phyloP scores from a whole-genome alignment of 148 eudicot species.

The Fagopyrum esculentum region DNA sequence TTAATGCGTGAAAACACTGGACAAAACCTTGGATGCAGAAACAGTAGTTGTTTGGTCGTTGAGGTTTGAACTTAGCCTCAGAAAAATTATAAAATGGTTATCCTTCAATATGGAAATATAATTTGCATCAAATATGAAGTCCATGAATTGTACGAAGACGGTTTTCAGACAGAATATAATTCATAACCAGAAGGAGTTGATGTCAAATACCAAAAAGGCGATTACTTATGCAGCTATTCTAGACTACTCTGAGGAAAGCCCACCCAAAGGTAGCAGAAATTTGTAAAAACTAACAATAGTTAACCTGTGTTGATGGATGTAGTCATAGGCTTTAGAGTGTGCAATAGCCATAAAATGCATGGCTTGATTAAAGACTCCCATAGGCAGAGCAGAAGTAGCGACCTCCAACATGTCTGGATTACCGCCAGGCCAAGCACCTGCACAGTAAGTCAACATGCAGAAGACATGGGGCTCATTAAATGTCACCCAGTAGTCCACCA shows the following conservation, averaged over 20 bases:
- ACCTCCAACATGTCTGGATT: constrained; percentile 92
- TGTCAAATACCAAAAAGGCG: not conserved
- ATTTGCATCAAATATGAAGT: not conserved
- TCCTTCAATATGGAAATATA: not conserved
- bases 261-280: not conserved
- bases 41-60: not conserved
- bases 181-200: not conserved
- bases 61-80: not conserved
- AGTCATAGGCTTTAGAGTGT: constrained; percentile 89
- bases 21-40: not conserved
- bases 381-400: constrained; percentile 92
- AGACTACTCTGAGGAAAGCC: not conserved
- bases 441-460: constrained; percentile 89
- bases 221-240: not conserved
- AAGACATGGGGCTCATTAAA: constrained; percentile 99
- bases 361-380: constrained; percentile 77
- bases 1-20: not conserved
- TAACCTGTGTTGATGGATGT: constrained; percentile 91
- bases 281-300: constrained; percentile 2
- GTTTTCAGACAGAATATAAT: not conserved
- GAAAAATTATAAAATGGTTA: not conserved
- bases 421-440: constrained; percentile 99
- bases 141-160: not conserved
- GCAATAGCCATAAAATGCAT: constrained; percentile 91
- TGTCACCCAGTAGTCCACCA: constrained; percentile 95